Evolutionary conservation across 768 basidiomycete species (phyloP).

Genomic region (Suillus alpinus): DNA sequence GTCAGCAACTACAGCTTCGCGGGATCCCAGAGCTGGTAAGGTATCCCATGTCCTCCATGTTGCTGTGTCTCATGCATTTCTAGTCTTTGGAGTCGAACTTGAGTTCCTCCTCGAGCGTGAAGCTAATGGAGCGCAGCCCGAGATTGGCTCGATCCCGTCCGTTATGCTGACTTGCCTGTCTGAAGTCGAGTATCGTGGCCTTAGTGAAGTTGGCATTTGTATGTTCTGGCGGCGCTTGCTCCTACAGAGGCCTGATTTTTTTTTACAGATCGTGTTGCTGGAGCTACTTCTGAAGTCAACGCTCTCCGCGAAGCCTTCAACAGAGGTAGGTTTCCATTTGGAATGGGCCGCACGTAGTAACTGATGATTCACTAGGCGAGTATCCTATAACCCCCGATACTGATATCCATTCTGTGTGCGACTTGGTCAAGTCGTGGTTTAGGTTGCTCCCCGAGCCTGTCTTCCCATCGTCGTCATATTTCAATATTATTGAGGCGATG

Average conservation of each 20-base stretch:
- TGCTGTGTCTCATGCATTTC: constrained; percentile 8
- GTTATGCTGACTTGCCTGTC: constrained; percentile 62
- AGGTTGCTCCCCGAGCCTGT: constrained; percentile 77
- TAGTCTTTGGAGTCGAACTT: constrained; percentile 78
- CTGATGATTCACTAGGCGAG: constrained; percentile 39
- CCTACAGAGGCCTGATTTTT: neutral
- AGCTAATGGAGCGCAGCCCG: constrained; percentile 43
- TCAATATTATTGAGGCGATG: constrained; percentile 66
- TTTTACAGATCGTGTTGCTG: constrained; percentile 73
- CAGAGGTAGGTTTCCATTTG: constrained; percentile 41
- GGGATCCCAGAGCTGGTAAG: constrained; percentile 76
- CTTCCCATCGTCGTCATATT: constrained; percentile 68
- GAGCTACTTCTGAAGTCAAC: constrained; percentile 68
- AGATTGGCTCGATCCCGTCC: constrained; percentile 59
- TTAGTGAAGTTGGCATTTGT: constrained; percentile 85
- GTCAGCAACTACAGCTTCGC: constrained; percentile 43
- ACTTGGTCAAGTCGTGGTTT: constrained; percentile 85
- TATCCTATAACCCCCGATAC: constrained; percentile 55
- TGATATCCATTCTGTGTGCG: constrained; percentile 82
- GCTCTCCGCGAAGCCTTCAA: constrained; percentile 74
- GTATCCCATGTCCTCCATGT: constrained; percentile 9
- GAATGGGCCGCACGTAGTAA: neutral
- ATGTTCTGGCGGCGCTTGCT: constrained; percentile 26
- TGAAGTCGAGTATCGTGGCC: constrained; percentile 73
- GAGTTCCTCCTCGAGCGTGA: constrained; percentile 69